Base-by-base conservation (phyloP, 257 asterid species). In the Linderniella brevidens region DNA sequence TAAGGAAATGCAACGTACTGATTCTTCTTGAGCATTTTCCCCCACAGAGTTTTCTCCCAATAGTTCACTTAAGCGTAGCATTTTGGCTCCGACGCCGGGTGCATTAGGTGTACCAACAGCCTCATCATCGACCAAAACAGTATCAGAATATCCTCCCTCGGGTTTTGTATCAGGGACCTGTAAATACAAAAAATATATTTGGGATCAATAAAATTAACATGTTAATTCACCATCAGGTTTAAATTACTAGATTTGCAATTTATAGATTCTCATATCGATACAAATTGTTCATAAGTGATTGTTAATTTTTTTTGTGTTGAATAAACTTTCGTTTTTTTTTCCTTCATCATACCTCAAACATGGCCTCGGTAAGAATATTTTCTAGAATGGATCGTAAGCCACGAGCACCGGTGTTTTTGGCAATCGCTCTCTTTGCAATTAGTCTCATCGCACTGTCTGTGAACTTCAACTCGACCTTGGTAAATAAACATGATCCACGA, bases 321-420 rank as follows among this genome's bases (percentile, higher is more conserved):
- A n/a, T n/a, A n/a, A n/a, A n/a, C n/a, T n/a, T n/a, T n/a, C n/a
- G n/a, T n/a, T n/a, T n/a, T 11, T 4, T 40, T 51, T 52, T 46
- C 61, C 53, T 38, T 51, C 43, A 9, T 13, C 49, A 55, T 76
- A 82, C 94, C 94, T 77, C 92, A 71, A 77, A 86, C 97, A 86
- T 86, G 17, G 97, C 93, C 69, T 79, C 97, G 0, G 92, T 86
- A 66, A 86, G 62, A 53, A 79, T 68, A 69, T 63, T 65, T 77
- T 86, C 97, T 55, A 86, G 52, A 61, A 86, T 82, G 63, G 97
- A 71, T 71, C 97, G 75, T 68, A 86, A 69, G 56, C 97, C 97
- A 58, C 97, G 92, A 9, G 94, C 97, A 50, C 97, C 97, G 8
- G 93, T 86, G 60, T 69, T 80, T 62, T 57, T 80, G 19, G 77